These are phyloP conservation scores for Aspergillus piperis DNA, from an alignment of 2,329 filamentous ascomycete species.

Conservation along the genomic window DNA sequence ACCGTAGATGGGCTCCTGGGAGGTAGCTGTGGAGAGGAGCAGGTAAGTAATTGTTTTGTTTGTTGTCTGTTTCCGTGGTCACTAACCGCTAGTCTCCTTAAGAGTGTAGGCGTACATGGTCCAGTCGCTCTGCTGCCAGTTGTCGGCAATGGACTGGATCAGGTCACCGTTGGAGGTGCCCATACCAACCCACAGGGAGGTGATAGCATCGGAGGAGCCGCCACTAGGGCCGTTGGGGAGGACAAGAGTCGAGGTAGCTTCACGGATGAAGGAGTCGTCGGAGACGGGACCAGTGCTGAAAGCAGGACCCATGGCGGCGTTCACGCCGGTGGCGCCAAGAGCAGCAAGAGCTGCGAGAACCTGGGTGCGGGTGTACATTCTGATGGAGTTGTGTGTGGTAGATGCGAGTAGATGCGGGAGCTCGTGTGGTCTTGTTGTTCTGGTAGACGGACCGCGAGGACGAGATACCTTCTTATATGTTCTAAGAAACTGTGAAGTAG, in stretches of 20 bases:
- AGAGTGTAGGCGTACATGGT: slow-evolving; percentile 40
- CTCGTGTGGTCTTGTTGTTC: neutral
- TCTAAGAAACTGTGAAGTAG: neutral
- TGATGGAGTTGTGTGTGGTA: neutral
- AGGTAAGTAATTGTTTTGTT: neutral
- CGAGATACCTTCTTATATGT: neutral
- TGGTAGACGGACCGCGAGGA: neutral
- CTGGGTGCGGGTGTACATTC: slow-evolving; percentile 20
- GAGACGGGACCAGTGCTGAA: slow-evolving; percentile 50
- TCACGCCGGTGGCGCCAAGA: slow-evolving; percentile 16
- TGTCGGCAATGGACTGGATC: slow-evolving; percentile 52
- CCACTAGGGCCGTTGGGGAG: slow-evolving; percentile 43
- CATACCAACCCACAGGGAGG: slow-evolving; percentile 53
- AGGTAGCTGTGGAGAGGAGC: neutral
- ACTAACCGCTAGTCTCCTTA: slow-evolving; percentile 19
- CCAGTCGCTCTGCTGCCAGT: slow-evolving; percentile 40
- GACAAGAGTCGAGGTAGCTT: slow-evolving; percentile 48
- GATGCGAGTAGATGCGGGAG: neutral
- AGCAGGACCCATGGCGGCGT: slow-evolving; percentile 35
- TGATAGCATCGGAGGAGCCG: slow-evolving; percentile 33
- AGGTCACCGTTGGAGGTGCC: slow-evolving; percentile 50
- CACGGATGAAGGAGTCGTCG: slow-evolving; percentile 45
- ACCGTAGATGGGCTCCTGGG: slow-evolving; percentile 39
- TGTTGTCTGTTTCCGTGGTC: neutral
- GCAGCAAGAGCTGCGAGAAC: slow-evolving; percentile 21